Conservation (phyloP, 768 basidiomycete genomes). For the Clitopilus hobsonii region DNA sequence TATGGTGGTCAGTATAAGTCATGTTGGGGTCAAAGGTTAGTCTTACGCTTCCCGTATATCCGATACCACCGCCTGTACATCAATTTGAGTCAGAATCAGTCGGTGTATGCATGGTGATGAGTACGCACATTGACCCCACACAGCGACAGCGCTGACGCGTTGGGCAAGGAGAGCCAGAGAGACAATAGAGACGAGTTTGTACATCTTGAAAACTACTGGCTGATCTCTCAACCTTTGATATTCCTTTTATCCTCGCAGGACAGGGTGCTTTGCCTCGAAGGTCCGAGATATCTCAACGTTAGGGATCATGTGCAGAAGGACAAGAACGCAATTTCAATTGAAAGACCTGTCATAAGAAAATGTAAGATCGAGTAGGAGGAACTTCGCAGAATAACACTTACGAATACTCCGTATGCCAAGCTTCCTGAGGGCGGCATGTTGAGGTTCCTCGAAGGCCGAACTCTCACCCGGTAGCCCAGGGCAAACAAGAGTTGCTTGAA, state of each 20-base stretch:
- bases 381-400: too few relatives aligned
- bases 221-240: neutral
- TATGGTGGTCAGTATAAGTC: neutral
- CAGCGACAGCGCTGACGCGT: slow-evolving; percentile 19
- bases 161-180: slow-evolving; percentile 17
- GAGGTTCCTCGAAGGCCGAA: too few relatives aligned
- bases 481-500: too few relatives aligned
- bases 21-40: neutral
- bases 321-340: neutral
- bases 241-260: neutral
- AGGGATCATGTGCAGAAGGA: neutral
- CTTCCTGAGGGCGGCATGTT: too few relatives aligned
- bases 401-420: too few relatives aligned
- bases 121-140: slow-evolving; percentile 32
- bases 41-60: slow-evolving; percentile 27
- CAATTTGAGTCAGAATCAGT: neutral
- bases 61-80: slow-evolving; percentile 22
- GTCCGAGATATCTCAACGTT: neutral
- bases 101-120: neutral
- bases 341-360: too few relatives aligned
- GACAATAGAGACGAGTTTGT: slow-evolving; percentile 18
- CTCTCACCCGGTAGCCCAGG: too few relatives aligned
- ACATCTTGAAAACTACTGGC: slow-evolving; percentile 9
- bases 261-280: too few relatives aligned
- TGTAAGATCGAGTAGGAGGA: too few relatives aligned